Conservation (phyloP, 2,329 filamentous ascomycete genomes). For the Biscogniauxia mediterranea region DNA sequence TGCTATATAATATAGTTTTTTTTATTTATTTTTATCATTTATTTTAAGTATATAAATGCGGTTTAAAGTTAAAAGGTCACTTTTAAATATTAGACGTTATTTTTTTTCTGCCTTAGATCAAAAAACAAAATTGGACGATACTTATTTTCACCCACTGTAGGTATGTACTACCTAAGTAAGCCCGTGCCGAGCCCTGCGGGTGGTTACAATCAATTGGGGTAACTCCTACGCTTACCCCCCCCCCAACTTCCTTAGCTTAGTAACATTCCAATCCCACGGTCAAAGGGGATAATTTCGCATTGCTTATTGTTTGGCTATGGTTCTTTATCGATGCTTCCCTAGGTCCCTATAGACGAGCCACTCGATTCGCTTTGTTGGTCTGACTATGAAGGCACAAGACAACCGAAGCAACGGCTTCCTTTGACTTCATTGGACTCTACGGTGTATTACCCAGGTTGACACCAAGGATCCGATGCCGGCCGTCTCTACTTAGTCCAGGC, state of each 20-base stretch:
- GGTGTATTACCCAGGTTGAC: background rate
- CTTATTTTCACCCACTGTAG: no score
- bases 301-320: background rate
- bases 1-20: no score
- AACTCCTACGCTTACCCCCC: background rate
- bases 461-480: background rate
- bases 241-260: background rate
- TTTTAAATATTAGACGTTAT: no score
- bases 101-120: no score
- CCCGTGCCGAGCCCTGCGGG: no score
- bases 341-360: background rate
- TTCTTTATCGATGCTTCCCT: background rate
- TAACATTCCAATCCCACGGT: background rate
- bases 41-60: no score
- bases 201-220: background rate
- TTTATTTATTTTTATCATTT: no score
- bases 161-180: no score
- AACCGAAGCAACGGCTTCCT: background rate
- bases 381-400: background rate
- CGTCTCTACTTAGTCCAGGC: background rate
- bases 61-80: no score
- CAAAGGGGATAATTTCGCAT: background rate
- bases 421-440: background rate
- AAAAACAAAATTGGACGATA: no score
- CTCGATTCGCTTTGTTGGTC: background rate